A percentile compares a stretch with the other conserved stretches of the same genome.
Evolutionary conservation across 257 asterid genomes (phyloP).

Genomic region (Solanum etuberosum): DNA sequence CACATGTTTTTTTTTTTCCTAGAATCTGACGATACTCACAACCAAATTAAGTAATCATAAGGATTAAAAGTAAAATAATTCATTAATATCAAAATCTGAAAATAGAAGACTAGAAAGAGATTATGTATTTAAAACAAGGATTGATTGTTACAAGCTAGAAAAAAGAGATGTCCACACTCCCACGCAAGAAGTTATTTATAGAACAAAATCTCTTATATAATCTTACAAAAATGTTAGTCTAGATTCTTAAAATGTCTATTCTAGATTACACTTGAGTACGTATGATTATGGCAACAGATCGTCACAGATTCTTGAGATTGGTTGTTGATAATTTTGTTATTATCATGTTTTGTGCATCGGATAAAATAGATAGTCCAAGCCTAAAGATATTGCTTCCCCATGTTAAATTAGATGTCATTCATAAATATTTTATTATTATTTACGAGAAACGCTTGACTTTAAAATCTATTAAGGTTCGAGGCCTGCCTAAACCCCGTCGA

Average conservation of each 20-base stretch:
- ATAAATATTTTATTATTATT: not conserved
- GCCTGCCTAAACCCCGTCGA: not conserved
- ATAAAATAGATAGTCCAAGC: not conserved
- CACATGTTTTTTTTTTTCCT: not conserved
- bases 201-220: not conserved
- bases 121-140: not conserved
- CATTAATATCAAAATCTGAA: not conserved
- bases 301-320: not conserved
- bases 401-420: not conserved
- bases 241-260: not conserved
- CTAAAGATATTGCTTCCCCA: not conserved
- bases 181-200: not conserved
- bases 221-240: not conserved
- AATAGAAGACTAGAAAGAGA: not conserved
- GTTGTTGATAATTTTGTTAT: not conserved
- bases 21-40: not conserved
- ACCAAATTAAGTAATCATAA: not conserved
- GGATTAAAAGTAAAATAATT: not conserved
- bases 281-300: not conserved
- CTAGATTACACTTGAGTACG: not conserved
- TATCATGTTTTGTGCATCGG: not conserved
- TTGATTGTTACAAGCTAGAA: not conserved
- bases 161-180: not conserved
- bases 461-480: not conserved
- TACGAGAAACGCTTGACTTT: not conserved